Evolutionary conservation across 1,139 yeast genomes (phyloP).

Genomic region (Lodderomyces oxycetoniae): DNA sequence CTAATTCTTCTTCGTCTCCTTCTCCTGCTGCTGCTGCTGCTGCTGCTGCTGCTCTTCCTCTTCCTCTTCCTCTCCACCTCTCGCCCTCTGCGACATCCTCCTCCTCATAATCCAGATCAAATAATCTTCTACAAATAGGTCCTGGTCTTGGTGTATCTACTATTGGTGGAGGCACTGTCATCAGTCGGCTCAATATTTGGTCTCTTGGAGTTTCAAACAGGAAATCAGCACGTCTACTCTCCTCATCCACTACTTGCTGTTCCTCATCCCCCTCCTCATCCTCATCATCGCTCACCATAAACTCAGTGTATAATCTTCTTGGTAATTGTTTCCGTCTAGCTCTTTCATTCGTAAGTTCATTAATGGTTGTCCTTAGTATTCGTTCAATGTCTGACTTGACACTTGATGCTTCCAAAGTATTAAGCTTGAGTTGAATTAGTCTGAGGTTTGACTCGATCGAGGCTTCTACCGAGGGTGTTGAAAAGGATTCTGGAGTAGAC

Average conservation of each 20-base stretch:
- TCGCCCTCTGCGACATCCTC: too few species aligned
- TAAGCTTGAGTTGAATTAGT: constrained; percentile 2
- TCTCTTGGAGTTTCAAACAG: constrained; percentile 11
- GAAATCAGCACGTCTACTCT: not conserved
- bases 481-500: too few species aligned
- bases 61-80: not conserved
- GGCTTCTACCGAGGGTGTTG: too few species aligned
- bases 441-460: constrained; percentile 4
- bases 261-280: too few species aligned
- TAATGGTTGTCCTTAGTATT: constrained; percentile 2
- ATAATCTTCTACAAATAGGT: too few species aligned
- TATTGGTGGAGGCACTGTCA: constrained; percentile 3
- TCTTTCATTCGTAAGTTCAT: constrained; percentile 1
- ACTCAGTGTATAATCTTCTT: not conserved
- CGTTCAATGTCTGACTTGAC: constrained; percentile 1
- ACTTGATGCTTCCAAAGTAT: not conserved
- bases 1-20: too few species aligned
- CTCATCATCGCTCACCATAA: not conserved
- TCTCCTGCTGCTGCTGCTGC: too few species aligned
- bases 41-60: not conserved
- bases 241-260: not conserved
- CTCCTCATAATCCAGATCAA: too few species aligned
- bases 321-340: constrained; percentile 2
- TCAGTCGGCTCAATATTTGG: constrained; percentile 8
- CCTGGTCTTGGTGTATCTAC: constrained; percentile 6